phyloP scores from a whole-genome alignment of 495 filamentous ascomycete species.

The Pseudoneurospora amorphoporcata region DNA sequence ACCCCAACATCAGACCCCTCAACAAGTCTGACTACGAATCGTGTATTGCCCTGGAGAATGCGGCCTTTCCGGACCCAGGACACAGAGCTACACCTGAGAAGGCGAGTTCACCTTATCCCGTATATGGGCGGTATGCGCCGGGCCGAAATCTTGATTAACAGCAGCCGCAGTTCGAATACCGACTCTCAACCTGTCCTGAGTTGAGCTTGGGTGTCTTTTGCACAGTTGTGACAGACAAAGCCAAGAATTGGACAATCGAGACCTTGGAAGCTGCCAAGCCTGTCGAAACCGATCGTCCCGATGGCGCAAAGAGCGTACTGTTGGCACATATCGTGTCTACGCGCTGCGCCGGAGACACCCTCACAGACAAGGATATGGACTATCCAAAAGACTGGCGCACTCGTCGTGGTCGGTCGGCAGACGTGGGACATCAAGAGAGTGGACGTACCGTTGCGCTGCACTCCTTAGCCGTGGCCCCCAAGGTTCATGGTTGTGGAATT shows the following conservation, averaged over 20 bases:
- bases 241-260: conserved; percentile 34
- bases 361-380: conserved; percentile 72
- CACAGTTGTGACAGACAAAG: conserved; percentile 39
- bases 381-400: conserved; percentile 54
- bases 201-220: conserved; percentile 74
- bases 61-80: conserved; percentile 54
- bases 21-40: conserved; percentile 64
- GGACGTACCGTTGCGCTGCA: conserved; percentile 73
- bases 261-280: conserved; percentile 36
- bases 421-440: conserved; percentile 52
- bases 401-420: conserved; percentile 14
- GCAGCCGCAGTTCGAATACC: conserved; percentile 62
- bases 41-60: conserved; percentile 65
- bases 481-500: conserved; percentile 62
- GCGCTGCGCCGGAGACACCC: conserved; percentile 44
- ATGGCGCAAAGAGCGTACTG: conserved; percentile 50
- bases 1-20: conserved; percentile 60
- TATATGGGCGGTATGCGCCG: not conserved
- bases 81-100: conserved; percentile 73
- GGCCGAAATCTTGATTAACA: not conserved
- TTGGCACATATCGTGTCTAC: conserved; percentile 76
- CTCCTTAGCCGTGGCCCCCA: conserved; percentile 67
- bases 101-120: conserved; percentile 36
- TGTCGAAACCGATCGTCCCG: conserved; percentile 36
- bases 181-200: conserved; percentile 67